Evolutionary conservation across 805 yeast genomes (phyloP), one percentile per base, ranked within the genome.

Genomic region (Saturnispora serradocipensis): DNA sequence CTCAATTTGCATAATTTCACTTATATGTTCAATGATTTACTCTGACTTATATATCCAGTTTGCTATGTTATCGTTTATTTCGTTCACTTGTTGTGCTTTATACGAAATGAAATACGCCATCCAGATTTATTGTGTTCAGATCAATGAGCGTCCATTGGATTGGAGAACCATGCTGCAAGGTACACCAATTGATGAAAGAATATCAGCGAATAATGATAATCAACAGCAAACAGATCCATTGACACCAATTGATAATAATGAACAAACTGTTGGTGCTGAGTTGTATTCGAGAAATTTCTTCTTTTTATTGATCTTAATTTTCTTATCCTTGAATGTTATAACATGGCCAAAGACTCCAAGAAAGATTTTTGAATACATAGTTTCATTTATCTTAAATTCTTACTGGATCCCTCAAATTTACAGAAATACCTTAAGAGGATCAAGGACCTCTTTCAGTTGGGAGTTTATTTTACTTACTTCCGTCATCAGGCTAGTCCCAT

Each of bases 381-480:
- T 77, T 1, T 63, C 84, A 9, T 54, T 81, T 2, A 47, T 73
- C 1, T 58, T 84, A 28, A 85, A 81, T 63, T 85, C 95, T 1
- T 83, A 78, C 58, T 89, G 97, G 97, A 58, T 86, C 15, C 97
- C 97, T 1, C 98, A 90, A 65, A 83, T 87, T 43, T 82, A 81
- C 58, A 74, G 97, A 63, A 88, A 88, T 62, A 78, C 82, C 3
- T 64, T 82, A 28, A 75, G 87, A 49, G 91, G 90, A 20, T 73
- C 81, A 51, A 73, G 88, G 51, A 73, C 78, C 51, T 80, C 86
- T 3, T 79, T 88, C 56, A 67, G 74, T 36, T 86, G 95, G 90
- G 80, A 77, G 54, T 90, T 86, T 58, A 76, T 88, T n/a, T 25
- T 82, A 9, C 86, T 89, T 0, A 79, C 86, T 0, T 78, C 88